These are phyloP conservation scores for Moesziomyces sp. DNA, from an alignment of 1,284 basidiomycete species.

Conservation along the genomic window DNA sequence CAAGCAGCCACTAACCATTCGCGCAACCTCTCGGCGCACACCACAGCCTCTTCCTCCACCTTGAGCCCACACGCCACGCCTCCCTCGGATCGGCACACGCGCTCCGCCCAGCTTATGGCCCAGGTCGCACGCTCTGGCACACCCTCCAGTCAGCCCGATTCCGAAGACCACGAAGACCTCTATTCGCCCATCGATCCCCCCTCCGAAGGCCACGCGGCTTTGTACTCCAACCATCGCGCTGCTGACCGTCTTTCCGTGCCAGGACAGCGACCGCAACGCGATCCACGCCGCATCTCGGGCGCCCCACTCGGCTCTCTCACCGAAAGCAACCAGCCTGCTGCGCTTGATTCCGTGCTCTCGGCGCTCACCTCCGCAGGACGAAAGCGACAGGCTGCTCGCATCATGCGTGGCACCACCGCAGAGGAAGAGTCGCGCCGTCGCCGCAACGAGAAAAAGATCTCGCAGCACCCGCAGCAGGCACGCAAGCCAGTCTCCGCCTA, in stretches of 20 bases:
- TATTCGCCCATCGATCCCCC: conserved; percentile 52
- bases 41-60: conserved; percentile 4
- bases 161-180: conserved; percentile 55
- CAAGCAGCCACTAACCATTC: conserved; percentile 14
- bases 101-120: conserved; percentile 54
- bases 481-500: conserved; percentile 49
- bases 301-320: conserved; percentile 61
- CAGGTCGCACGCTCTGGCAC: conserved; percentile 35
- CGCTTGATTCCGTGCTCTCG: conserved; percentile 56
- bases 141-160: conserved; percentile 34
- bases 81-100: conserved; percentile 41
- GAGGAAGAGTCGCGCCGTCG: conserved; percentile 54
- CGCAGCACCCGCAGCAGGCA: conserved; percentile 34
- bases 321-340: conserved; percentile 48
- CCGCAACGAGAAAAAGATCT: conserved; percentile 53
- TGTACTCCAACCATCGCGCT: conserved; percentile 32
- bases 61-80: conserved; percentile 12
- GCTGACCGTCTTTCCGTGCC: conserved; percentile 38
- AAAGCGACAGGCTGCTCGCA: conserved; percentile 60
- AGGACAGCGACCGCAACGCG: conserved; percentile 35
- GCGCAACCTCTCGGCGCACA: conserved; percentile 31
- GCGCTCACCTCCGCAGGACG: conserved; percentile 60
- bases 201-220: conserved; percentile 23
- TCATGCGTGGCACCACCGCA: conserved; percentile 63
- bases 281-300: conserved; percentile 32